These are phyloP conservation scores for Prunus yedoensis DNA, from an alignment of 331 rosid genomes.

Conservation along the genomic window DNA sequence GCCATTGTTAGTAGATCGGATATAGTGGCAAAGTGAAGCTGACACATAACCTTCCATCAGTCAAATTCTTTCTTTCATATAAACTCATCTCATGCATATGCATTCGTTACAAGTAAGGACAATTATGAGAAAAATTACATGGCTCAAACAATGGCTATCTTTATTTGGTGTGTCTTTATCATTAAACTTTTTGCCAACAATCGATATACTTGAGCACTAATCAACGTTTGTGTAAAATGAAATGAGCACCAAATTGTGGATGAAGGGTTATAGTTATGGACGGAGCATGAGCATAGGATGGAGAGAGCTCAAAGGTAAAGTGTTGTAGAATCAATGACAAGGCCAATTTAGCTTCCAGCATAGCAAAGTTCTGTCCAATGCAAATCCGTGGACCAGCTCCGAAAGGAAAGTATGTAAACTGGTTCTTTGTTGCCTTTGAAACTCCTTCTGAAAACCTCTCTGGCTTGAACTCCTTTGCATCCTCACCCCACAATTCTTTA, in stretches of 20 bases:
- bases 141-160: neutral
- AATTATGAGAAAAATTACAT: too few species aligned
- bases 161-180: too few species aligned
- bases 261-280: neutral
- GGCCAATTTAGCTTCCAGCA: conserved; percentile 58
- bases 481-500: conserved; percentile 57
- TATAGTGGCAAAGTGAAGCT: too few species aligned
- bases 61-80: too few species aligned
- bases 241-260: conserved; percentile 60
- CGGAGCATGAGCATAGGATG: conserved; percentile 61
- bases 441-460: conserved; percentile 66
- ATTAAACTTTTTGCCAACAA: too few species aligned
- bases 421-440: conserved; percentile 45
- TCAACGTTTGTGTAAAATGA: conserved; percentile 9
- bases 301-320: conserved; percentile 64
- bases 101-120: too few species aligned
- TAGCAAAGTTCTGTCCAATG: conserved; percentile 61
- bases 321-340: conserved; percentile 48
- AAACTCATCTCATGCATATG: too few species aligned
- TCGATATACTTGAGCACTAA: neutral
- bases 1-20: too few species aligned
- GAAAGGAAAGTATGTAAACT: conserved; percentile 50
- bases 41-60: too few species aligned
- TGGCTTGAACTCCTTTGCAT: conserved; percentile 59
- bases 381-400: conserved; percentile 71